Evolutionary conservation across 2,329 filamentous ascomycete genomes (phyloP).

Genomic region (Graphiopsis chlorocephala): DNA sequence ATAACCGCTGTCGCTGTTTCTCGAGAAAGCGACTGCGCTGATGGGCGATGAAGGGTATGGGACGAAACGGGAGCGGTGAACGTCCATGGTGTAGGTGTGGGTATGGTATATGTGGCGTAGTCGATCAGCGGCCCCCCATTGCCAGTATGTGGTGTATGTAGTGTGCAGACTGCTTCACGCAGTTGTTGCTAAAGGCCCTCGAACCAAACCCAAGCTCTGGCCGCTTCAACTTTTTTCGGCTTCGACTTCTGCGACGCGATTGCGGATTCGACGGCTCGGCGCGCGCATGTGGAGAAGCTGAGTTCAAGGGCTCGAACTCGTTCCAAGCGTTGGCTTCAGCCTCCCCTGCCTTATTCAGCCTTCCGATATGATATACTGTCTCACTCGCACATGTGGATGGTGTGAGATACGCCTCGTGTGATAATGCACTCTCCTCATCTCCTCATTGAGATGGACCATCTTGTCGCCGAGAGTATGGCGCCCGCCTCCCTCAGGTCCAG

Average conservation of each 20-base stretch:
- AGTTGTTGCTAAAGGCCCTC: background rate
- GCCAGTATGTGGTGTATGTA: background rate
- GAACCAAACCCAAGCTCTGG: background rate
- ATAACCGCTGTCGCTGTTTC: slow-evolving; percentile 53
- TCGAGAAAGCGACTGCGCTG: slow-evolving; percentile 91
- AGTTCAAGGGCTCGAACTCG: background rate
- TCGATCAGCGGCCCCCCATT: slow-evolving; percentile 7
- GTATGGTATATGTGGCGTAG: background rate
- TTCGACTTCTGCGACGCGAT: slow-evolving; percentile 3
- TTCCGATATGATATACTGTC: background rate
- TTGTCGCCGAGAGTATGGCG: background rate
- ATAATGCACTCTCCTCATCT: background rate
- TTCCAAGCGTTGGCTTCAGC: background rate
- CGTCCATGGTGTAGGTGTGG: slow-evolving; percentile 64
- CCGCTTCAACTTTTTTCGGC: slow-evolving; percentile 9
- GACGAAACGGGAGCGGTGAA: slow-evolving; percentile 95
- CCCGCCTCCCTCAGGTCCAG: background rate
- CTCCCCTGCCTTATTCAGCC: background rate
- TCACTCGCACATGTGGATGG: background rate
- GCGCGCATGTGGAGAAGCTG: background rate
- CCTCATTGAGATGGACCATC: background rate
- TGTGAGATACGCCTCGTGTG: background rate
- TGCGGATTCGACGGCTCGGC: background rate
- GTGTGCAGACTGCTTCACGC: slow-evolving; percentile 3
- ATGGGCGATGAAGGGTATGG: slow-evolving; percentile 88